phyloP scores from a whole-genome alignment of 371 early-diverging fungal genomes.

The Zychaea mexicana region DNA sequence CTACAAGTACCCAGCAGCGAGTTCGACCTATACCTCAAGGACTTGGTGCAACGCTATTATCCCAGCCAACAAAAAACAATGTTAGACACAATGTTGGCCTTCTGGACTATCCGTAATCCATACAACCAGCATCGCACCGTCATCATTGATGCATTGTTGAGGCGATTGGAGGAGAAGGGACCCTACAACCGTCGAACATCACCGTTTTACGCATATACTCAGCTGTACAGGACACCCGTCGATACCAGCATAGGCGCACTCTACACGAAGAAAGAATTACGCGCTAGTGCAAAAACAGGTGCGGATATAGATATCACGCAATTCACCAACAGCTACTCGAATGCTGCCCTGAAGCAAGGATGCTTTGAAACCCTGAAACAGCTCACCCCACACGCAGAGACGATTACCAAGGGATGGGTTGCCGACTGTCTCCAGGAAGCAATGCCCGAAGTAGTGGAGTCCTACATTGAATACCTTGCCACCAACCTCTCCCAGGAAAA shows the following conservation, averaged over 20 bases:
- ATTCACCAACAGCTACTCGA: conserved; percentile 14
- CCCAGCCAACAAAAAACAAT: conserved; percentile 34
- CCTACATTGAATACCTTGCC: background rate
- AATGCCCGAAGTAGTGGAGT: background rate
- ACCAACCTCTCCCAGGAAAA: background rate
- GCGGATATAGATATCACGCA: conserved; percentile 29
- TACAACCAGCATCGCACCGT: conserved; percentile 21
- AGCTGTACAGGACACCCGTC: conserved; percentile 22
- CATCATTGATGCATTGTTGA: conserved; percentile 25
- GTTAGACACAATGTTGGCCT: conserved; percentile 32
- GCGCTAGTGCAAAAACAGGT: conserved; percentile 26
- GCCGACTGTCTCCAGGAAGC: background rate
- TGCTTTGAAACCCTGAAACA: conserved; percentile 22
- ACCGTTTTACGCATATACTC: conserved; percentile 40
- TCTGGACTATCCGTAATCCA: conserved; percentile 36
- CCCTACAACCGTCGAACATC: conserved; percentile 29
- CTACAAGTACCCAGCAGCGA: conserved; percentile 9
- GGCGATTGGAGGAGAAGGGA: conserved; percentile 7
- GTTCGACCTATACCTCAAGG: conserved; percentile 27
- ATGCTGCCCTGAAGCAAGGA: conserved; percentile 16
- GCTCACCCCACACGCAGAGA: conserved; percentile 13
- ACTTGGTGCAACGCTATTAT: conserved; percentile 23
- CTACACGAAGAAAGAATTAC: background rate
- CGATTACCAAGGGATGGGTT: conserved; percentile 16
- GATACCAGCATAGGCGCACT: conserved; percentile 2